Percentiles rank a stretch among this genome's conserved stretches.
Evolutionary conservation across 805 yeast genomes (phyloP).

Genomic region (Ogataea ganodermae): DNA sequence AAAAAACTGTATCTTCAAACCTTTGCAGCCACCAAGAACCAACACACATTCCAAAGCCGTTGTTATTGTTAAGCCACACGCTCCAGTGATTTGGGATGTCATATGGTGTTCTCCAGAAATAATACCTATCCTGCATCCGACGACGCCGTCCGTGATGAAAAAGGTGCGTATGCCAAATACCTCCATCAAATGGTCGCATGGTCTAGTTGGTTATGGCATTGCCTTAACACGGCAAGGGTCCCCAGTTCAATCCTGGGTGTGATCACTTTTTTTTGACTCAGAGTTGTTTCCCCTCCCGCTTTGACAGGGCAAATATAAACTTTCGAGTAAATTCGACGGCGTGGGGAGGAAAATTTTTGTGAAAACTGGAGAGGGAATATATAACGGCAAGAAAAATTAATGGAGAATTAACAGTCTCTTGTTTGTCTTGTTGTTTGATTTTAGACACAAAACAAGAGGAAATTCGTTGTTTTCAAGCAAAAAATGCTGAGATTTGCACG

Average conservation of each 20-base stretch:
- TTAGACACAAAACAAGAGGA: not conserved
- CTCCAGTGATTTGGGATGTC: too few species aligned
- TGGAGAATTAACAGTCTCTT: not conserved
- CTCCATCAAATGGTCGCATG: constrained; percentile 50
- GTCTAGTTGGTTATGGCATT: constrained; percentile 99
- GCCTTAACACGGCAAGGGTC: constrained; percentile 99
- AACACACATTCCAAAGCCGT: too few species aligned
- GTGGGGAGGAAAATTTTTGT: constrained; percentile 10
- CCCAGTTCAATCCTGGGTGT: constrained; percentile 99
- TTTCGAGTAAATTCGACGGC: constrained; percentile 15
- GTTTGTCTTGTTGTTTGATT: constrained; percentile 4
- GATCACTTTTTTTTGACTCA: constrained; percentile 54
- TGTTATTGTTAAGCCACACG: too few species aligned
- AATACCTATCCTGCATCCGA: too few species aligned
- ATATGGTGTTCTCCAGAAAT: too few species aligned
- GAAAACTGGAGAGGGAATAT: constrained; percentile 6
- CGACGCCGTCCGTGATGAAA: too few species aligned
- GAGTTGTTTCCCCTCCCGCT: not conserved
- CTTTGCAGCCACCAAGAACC: too few species aligned
- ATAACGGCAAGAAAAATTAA: constrained; percentile 3
- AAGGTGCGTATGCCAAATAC: too few species aligned
- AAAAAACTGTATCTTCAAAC: too few species aligned
- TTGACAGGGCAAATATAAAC: constrained; percentile 6
- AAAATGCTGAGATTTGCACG: constrained; percentile 52
- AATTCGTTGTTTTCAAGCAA: not conserved